Percentiles rank a stretch among this genome's conserved stretches.
These are phyloP conservation scores for Penicillium palitans DNA, from an alignment of 2,329 filamentous ascomycete species.

Conservation along the genomic window DNA sequence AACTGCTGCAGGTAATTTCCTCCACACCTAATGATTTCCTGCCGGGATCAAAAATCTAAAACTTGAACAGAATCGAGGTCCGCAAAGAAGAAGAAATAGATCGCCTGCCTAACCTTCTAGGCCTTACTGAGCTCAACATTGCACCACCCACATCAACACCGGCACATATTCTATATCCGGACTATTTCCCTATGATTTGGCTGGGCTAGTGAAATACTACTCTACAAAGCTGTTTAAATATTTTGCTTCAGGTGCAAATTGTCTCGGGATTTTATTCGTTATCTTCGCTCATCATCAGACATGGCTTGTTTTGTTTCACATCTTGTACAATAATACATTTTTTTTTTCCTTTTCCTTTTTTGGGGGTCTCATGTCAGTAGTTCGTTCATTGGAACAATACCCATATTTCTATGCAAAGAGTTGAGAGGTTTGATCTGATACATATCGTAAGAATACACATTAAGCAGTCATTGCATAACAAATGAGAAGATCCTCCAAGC, in stretches of 20 bases:
- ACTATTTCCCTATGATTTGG: not conserved
- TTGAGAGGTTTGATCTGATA: too few relatives aligned
- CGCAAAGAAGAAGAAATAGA: constrained; percentile 31
- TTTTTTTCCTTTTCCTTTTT: not conserved
- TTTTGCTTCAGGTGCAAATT: not conserved
- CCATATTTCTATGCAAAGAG: too few relatives aligned
- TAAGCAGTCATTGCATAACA: not conserved
- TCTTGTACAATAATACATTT: constrained; percentile 2
- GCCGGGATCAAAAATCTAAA: not conserved
- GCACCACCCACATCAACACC: not conserved
- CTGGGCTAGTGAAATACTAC: not conserved
- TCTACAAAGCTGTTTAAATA: not conserved
- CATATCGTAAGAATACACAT: not conserved
- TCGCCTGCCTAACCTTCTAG: not conserved
- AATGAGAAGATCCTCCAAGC: not conserved
- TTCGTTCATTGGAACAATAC: too few relatives aligned
- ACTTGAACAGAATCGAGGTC: constrained; percentile 24
- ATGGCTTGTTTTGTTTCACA: not conserved
- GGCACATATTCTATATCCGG: not conserved
- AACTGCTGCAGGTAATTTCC: constrained; percentile 47
- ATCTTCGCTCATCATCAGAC: not conserved
- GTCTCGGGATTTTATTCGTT: not conserved
- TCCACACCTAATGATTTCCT: not conserved
- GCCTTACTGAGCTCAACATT: not conserved
- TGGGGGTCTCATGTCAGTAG: too few relatives aligned